Evolutionary conservation across 2,329 filamentous ascomycete species (phyloP), one percentile per base, ranked within the genome.

Genomic region (Pestalotiopsis sp.): DNA sequence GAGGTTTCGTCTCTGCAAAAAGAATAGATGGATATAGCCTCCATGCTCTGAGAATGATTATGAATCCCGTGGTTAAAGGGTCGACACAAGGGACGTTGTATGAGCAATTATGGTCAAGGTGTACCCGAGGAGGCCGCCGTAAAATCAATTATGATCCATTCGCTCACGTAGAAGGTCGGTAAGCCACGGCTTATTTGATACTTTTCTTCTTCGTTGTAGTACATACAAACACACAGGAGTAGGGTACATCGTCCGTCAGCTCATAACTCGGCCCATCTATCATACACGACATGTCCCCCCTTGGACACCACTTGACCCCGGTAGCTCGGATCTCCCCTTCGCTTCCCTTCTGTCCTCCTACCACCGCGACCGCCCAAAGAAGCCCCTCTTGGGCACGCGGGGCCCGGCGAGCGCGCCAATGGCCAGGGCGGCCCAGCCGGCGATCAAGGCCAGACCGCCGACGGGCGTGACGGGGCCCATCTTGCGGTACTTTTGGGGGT

Each of bases 391-490:
- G 31, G 4, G 58, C 41, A 7, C 67, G 58, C 58, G 67, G 31
- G 13, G 64, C 68, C 11, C 61, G 38, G n/a, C 65, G 38, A 3
- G 67, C 69, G n/a, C 69, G 23, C 63, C 69, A 31, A 77, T 73
- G 13, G 80, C 81, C 27, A 85, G 76, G 27, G 80, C 77, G 66
- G 87, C 76, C 90, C 89, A 92, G 0, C 90, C 90, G 1, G 84
- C 88, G 75, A 92, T 92, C 72, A 92, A 81, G 69, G 86, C 90
- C 64, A 90, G 72, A 0, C 90, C 90, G 0, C 90, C 90, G 1
- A 92, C 69, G 14, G 90, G 90, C 64, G 90, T 92, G 13, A 91
- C 85, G 0, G 90, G 90, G 0, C 90, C 90, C 71, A 92, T 69
- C 67, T 83, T 80, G 75, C 85, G 86, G 80, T 90, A 91, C 36